Evolutionary conservation across 192 early-diverging fungal genomes (phyloP), one percentile per base, ranked within the genome.

Genomic region (Backusella psychrophila): DNA sequence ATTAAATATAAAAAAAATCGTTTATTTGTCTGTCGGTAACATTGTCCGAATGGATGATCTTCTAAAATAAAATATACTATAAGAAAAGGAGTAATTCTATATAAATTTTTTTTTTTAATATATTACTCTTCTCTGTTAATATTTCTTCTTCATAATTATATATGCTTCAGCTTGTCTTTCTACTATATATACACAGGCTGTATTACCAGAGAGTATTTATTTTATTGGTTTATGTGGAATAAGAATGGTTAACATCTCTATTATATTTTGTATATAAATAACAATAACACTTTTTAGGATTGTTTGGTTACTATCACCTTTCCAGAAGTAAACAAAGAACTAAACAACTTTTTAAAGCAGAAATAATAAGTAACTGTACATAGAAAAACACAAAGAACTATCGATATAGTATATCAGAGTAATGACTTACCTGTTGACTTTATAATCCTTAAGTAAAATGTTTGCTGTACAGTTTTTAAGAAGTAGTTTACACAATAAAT

Each of bases 1-100:
- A 63, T 63, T 63, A 63, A 63, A 29, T 63, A 56, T 56, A 63
- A 11, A 63, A 26, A 63, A 26, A 63, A 29, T 14, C 56, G 12
- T 63, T 63, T 63, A 7, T 63, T 63, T 63, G 56, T 63, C 56
- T 63, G 56, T 63, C 56, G 9, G 56, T 29, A 63, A 63, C 56
- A 63, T 63, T 29, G 21, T 63, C 56, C 56, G 56, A 29, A 63
- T 59, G 0, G 56, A 29, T 26, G 56, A 63, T 63, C 23, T 63
- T 1, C 56, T 63, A 63, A 29, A 63, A 29, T 63, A 23, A 49
- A 49, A 49, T 49, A n/a, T 6, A 49, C 7, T 63, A 63, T 63
- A 12, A 29, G 21, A 63, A 29, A 29, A 63, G 56, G 56, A 29
- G 56, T 63, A 14, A 2, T 26, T 29, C 8, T 59, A 23, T 63